Conservation (phyloP, 179 eudicot genomes). For the Heliamphora pulchella region DNA sequence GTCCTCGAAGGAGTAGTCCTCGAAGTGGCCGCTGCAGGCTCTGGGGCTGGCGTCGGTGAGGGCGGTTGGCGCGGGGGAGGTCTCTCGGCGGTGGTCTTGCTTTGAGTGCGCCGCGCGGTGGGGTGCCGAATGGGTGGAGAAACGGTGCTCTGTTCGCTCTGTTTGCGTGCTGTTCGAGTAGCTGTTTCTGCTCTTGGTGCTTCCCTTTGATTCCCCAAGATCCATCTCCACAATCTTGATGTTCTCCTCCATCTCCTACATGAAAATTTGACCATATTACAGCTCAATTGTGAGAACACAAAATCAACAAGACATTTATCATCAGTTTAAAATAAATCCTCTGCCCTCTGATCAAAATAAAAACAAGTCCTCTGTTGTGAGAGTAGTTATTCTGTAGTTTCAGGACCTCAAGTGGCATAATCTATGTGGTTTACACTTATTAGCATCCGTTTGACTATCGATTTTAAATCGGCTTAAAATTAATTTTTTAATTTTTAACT, state of each 20-base stretch:
- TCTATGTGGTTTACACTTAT: too few species aligned
- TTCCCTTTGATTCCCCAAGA: conserved; percentile 41
- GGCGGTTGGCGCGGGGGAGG: conserved; percentile 66
- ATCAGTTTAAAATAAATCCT: too few species aligned
- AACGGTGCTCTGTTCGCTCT: conserved; percentile 42
- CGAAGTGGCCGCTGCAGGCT: conserved; percentile 62
- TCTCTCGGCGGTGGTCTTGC: conserved; percentile 38
- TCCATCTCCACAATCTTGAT: conserved; percentile 95
- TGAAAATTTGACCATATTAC: background rate
- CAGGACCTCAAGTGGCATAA: too few species aligned
- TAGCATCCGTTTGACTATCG: too few species aligned
- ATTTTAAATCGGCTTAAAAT: too few species aligned
- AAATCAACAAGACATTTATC: too few species aligned
- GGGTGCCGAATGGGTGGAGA: conserved; percentile 35
- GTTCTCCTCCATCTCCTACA: conserved; percentile 77
- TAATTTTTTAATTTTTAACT: too few species aligned
- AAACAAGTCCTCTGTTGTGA: too few species aligned
- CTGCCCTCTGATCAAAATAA: too few species aligned
- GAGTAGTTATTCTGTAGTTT: too few species aligned
- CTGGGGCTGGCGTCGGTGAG: conserved; percentile 69
- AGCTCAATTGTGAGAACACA: too few species aligned
- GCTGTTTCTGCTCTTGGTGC: conserved; percentile 36
- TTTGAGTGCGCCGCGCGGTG: conserved; percentile 21
- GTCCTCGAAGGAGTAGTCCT: conserved; percentile 50
- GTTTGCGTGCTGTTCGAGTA: conserved; percentile 38